These are phyloP conservation scores for Bipolaris bicolor DNA, from an alignment of 2,329 filamentous ascomycete genomes.

Conservation along the genomic window DNA sequence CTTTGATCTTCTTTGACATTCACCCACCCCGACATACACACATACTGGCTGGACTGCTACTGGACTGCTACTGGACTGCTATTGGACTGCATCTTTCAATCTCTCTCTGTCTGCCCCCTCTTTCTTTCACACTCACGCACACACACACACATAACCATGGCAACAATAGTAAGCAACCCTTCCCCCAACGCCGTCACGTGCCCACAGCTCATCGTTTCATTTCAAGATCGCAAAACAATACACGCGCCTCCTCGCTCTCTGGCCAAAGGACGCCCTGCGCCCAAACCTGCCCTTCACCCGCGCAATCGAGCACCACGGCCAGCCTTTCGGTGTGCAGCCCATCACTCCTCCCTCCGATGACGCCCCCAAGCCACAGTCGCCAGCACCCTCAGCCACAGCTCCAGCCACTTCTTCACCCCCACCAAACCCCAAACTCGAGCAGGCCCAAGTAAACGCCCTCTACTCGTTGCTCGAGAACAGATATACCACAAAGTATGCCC, in stretches of 20 bases:
- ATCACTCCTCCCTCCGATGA: conserved; percentile 26
- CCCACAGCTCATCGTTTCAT: conserved; percentile 1
- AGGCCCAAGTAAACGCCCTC: conserved; percentile 62
- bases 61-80: background rate
- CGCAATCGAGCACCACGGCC: conserved; percentile 51
- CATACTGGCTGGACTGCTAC: background rate
- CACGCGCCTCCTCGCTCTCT: conserved; percentile 56
- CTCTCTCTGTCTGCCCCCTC: no score
- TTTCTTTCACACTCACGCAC: background rate
- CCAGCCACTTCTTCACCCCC: conserved; percentile 18
- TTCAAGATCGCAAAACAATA: conserved; percentile 55
- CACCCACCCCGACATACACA: background rate
- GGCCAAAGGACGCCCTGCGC: conserved; percentile 59
- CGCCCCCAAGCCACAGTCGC: conserved; percentile 12
- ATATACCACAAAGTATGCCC: conserved; percentile 54
- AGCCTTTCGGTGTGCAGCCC: conserved; percentile 37
- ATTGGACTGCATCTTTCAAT: no score
- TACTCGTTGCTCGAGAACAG: conserved; percentile 66
- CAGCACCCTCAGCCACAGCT: conserved; percentile 10
- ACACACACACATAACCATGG: conserved; percentile 19
- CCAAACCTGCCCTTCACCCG: conserved; percentile 55
- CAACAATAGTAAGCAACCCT: conserved; percentile 19
- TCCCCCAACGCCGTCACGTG: background rate
- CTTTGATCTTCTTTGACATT: background rate
- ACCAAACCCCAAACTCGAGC: conserved; percentile 42